phyloP scores from a whole-genome alignment of 148 eudicot genomes.

The Linanthus parryae region DNA sequence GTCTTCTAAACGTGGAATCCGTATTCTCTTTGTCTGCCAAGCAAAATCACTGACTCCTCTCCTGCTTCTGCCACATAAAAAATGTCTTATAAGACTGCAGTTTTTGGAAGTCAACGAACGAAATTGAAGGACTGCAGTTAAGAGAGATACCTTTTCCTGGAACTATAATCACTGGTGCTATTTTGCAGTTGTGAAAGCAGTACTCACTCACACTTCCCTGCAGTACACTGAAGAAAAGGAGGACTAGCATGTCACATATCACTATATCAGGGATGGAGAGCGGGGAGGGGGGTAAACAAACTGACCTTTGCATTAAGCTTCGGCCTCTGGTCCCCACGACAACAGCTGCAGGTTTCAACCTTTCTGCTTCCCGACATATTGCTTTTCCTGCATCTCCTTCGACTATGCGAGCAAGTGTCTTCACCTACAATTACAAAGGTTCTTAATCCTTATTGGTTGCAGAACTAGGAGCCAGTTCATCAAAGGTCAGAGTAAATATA shows the following conservation, averaged over 20 bases:
- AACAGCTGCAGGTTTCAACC: slow-evolving; percentile 78
- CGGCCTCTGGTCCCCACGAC: slow-evolving; percentile 89
- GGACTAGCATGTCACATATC: no score
- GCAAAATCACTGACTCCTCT: slow-evolving; percentile 61
- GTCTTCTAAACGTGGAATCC: not conserved
- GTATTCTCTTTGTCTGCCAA: not conserved
- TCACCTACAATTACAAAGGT: slow-evolving; percentile 37
- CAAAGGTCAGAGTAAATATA: no score
- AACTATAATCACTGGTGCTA: slow-evolving; percentile 71
- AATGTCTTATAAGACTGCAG: not conserved
- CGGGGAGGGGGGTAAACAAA: not conserved
- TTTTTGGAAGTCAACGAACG: not conserved
- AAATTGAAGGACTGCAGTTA: slow-evolving; percentile 8
- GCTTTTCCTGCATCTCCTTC: slow-evolving; percentile 91
- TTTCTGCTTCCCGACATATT: slow-evolving; percentile 84
- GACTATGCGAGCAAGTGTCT: slow-evolving; percentile 60
- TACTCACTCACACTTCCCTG: slow-evolving; percentile 92
- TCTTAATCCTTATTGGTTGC: not conserved
- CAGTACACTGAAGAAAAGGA: slow-evolving; percentile 50
- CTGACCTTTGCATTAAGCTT: slow-evolving; percentile 68
- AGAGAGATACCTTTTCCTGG: slow-evolving; percentile 72
- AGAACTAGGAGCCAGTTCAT: slow-evolving; percentile 2
- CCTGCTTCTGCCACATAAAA: slow-evolving; percentile 58
- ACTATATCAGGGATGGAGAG: not conserved
- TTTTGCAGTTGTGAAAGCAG: slow-evolving; percentile 85